These are phyloP conservation scores for Kodamaea plutei DNA, from an alignment of 1,139 yeast species.

Conservation along the genomic window DNA sequence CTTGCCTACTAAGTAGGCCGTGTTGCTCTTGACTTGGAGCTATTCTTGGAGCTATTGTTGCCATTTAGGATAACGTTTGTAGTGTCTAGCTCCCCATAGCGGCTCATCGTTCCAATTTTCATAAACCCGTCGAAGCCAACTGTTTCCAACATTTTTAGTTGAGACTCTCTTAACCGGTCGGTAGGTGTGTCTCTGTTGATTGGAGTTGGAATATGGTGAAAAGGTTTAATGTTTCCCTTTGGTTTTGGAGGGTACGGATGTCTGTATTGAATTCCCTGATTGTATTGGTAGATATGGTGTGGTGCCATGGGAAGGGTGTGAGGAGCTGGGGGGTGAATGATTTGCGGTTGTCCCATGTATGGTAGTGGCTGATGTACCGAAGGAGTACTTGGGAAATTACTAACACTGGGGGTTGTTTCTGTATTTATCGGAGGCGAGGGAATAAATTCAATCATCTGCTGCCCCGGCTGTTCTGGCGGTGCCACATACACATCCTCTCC, in stretches of 20 bases:
- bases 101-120: constrained; percentile 19
- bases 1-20: no score
- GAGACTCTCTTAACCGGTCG: constrained; percentile 20
- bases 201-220: constrained; percentile 13
- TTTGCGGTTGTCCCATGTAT: no score
- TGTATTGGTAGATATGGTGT: background rate
- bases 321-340: no score
- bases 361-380: no score
- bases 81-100: constrained; percentile 30
- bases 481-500: constrained; percentile 16
- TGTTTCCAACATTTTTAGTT: constrained; percentile 20
- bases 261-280: no score
- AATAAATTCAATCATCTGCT: no score
- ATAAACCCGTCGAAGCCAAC: constrained; percentile 19
- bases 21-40: constrained; percentile 3
- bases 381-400: no score
- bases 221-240: no score
- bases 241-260: no score
- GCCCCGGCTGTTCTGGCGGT: no score
- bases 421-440: no score
- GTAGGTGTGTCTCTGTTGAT: constrained; percentile 17
- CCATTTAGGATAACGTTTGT: constrained; percentile 8
- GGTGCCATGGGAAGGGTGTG: background rate
- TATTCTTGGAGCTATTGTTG: constrained; percentile 6
- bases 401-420: no score